These are phyloP conservation scores for Sarcodon aspratus DNA, from an alignment of 768 basidiomycete genomes.

Conservation along the genomic window DNA sequence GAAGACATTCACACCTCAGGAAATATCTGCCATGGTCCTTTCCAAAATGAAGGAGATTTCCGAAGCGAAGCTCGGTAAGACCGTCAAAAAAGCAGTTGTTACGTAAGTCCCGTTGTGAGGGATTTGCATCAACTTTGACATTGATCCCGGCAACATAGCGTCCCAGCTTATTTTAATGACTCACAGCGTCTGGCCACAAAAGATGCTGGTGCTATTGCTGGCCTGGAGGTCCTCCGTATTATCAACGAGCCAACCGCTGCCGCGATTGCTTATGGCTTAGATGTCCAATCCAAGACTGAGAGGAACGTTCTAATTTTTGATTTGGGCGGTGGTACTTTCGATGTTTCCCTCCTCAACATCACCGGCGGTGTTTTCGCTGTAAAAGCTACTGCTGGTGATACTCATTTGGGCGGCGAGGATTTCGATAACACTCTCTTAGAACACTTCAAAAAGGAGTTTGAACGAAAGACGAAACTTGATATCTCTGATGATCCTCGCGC, in stretches of 20 bases:
- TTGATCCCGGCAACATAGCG: conserved; percentile 30
- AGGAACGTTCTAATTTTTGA: conserved; percentile 99
- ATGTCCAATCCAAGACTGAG: conserved; percentile 89
- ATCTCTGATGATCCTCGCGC: conserved; percentile 97
- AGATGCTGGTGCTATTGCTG: conserved; percentile 96
- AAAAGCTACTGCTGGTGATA: conserved; percentile 98
- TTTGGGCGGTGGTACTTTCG: conserved; percentile 99
- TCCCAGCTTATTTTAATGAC: conserved; percentile 99
- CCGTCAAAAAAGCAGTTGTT: conserved; percentile 97
- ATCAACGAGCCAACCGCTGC: conserved; percentile 99
- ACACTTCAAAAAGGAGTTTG: conserved; percentile 99
- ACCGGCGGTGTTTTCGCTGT: conserved; percentile 97
- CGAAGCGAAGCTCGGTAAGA: conserved; percentile 97
- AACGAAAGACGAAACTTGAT: conserved; percentile 93
- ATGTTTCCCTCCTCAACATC: conserved; percentile 98
- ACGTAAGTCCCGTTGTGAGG: conserved; percentile 47
- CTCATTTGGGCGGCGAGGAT: conserved; percentile 99
- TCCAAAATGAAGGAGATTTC: conserved; percentile 99
- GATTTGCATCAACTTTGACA: background rate
- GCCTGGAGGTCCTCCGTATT: conserved; percentile 99
- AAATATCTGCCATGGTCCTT: conserved; percentile 99
- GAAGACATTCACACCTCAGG: conserved; percentile 95
- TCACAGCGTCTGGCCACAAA: conserved; percentile 99
- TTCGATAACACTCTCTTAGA: conserved; percentile 98
- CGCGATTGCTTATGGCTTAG: conserved; percentile 97